Percentiles rank a stretch among this genome's conserved stretches.
phyloP scores from a whole-genome alignment of 345 rosid species.

The Pistacia vera region DNA sequence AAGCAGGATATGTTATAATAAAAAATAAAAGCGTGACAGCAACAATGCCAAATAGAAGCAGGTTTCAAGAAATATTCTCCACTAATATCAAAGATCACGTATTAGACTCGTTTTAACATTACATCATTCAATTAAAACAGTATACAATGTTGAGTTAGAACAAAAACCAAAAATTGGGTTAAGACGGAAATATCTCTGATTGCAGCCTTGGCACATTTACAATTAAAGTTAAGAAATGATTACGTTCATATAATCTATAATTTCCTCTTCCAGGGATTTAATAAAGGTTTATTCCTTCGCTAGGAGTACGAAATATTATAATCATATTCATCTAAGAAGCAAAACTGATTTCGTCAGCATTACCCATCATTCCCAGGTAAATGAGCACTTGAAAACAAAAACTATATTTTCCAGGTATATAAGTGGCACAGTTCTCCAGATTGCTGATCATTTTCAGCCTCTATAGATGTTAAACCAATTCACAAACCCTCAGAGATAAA shows the following conservation, averaged over 20 bases:
- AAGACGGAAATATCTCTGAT: not conserved
- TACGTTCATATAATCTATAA: not conserved
- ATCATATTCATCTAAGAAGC: not conserved
- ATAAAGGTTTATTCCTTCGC: not conserved
- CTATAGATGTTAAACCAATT: not conserved
- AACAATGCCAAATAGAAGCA: not conserved
- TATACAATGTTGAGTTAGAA: not conserved
- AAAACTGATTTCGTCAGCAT: not conserved
- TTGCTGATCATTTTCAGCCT: not conserved
- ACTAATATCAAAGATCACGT: not conserved
- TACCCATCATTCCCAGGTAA: not conserved
- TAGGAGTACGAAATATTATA: not conserved
- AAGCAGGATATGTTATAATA: not conserved
- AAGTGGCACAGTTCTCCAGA: slow-evolving; percentile 1
- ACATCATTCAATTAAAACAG: slow-evolving; percentile 2
- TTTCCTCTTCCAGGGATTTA: not conserved
- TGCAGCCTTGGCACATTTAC: slow-evolving; percentile 14
- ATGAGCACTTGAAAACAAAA: slow-evolving; percentile 2
- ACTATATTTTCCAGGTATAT: slow-evolving; percentile 8
- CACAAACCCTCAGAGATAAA: not conserved
- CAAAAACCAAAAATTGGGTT: not conserved
- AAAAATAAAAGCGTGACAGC: not conserved
- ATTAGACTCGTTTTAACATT: not conserved
- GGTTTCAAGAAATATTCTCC: not conserved
- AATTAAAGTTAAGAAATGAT: not conserved